Evolutionary conservation across 768 basidiomycete genomes (phyloP).

Genomic region (Imleria badia): DNA sequence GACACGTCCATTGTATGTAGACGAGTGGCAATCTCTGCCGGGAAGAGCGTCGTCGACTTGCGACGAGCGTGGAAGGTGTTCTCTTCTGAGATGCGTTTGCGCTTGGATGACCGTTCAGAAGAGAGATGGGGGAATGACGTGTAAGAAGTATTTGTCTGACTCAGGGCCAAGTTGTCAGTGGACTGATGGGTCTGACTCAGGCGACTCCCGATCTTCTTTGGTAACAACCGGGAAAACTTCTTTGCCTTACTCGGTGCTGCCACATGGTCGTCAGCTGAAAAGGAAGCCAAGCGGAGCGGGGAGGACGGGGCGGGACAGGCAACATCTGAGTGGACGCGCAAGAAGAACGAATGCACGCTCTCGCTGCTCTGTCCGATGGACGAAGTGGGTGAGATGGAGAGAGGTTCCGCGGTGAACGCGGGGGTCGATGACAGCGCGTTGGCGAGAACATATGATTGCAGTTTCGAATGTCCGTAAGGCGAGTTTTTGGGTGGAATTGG

Average conservation of each 20-base stretch:
- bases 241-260: slow-evolving; percentile 22
- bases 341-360: slow-evolving; percentile 24
- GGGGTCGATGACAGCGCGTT: slow-evolving; percentile 29
- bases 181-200: slow-evolving; percentile 27
- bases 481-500: slow-evolving; percentile 29
- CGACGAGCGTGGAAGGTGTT: slow-evolving; percentile 37
- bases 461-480: slow-evolving; percentile 31
- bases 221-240: slow-evolving; percentile 31
- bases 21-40: slow-evolving; percentile 26
- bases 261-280: slow-evolving; percentile 24
- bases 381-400: slow-evolving; percentile 26
- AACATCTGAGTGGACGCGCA: slow-evolving; percentile 21
- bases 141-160: slow-evolving; percentile 24
- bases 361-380: slow-evolving; percentile 28
- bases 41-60: slow-evolving; percentile 35
- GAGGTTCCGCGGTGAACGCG: slow-evolving; percentile 27
- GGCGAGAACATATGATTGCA: slow-evolving; percentile 28
- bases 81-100: slow-evolving; percentile 28
- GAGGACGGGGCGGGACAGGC: slow-evolving; percentile 26
- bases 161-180: slow-evolving; percentile 25
- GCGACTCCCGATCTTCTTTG: slow-evolving; percentile 34
- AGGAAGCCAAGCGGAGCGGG: slow-evolving; percentile 25
- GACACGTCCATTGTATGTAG: slow-evolving; percentile 34
- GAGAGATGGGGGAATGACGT: slow-evolving; percentile 27
- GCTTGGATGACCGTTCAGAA: slow-evolving; percentile 23